phyloP scores from a whole-genome alignment of 2,329 filamentous ascomycete genomes.

The Helminthosporium solani region DNA sequence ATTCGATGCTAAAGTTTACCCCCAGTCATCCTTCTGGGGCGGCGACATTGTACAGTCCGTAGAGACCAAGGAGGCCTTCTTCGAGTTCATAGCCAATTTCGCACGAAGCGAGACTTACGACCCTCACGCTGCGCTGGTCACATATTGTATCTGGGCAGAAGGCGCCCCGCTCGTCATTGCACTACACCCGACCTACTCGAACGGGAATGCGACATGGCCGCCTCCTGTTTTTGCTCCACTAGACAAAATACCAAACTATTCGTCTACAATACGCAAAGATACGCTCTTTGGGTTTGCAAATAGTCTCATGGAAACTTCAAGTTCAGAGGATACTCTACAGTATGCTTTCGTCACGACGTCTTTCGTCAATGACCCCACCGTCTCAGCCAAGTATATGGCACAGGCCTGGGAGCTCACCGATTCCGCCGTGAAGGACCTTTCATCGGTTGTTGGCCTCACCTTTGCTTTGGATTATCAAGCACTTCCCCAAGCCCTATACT shows the following conservation, averaged over 20 bases:
- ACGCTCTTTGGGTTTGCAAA: conserved; percentile 15
- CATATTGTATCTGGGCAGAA: conserved; percentile 17
- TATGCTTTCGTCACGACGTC: conserved; percentile 22
- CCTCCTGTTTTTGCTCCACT: conserved; percentile 17
- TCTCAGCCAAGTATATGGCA: conserved; percentile 13
- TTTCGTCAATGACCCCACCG: conserved; percentile 15
- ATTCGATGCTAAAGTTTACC: conserved; percentile 16
- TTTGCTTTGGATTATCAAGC: conserved; percentile 21
- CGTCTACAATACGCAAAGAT: conserved; percentile 17
- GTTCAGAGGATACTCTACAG: conserved; percentile 5
- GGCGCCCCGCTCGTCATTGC: conserved; percentile 14
- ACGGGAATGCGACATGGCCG: conserved; percentile 15
- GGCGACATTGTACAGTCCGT: conserved; percentile 34
- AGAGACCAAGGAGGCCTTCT: conserved; percentile 17
- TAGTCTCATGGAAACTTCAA: conserved; percentile 12
- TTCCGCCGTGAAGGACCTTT: conserved; percentile 9
- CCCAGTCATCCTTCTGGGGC: conserved; percentile 32
- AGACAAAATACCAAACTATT: conserved; percentile 14
- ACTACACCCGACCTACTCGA: conserved; percentile 18
- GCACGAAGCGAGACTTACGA: conserved; percentile 20
- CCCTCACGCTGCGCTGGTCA: conserved; percentile 22
- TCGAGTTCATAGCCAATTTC: conserved; percentile 20
- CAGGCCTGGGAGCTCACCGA: conserved; percentile 16
- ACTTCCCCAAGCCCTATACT: conserved; percentile 18
- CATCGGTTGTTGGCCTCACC: conserved; percentile 15